These are phyloP conservation scores for Aspergillus pseudoterreus DNA, from an alignment of 2,329 filamentous ascomycete genomes.

Conservation along the genomic window DNA sequence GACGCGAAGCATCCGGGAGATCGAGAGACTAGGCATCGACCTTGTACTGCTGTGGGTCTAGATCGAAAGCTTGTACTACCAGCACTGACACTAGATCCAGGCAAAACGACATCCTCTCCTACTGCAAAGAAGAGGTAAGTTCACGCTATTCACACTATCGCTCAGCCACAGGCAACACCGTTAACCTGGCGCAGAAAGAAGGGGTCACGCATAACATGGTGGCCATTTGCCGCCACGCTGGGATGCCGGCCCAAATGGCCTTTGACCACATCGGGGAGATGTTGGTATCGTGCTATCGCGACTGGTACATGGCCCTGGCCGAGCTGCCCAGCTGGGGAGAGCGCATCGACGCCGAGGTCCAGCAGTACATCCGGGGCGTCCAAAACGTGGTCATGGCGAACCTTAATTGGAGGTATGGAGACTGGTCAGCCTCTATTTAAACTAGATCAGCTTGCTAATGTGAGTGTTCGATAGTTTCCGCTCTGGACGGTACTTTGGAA, in stretches of 20 bases:
- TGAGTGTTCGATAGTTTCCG: slow-evolving; percentile 13
- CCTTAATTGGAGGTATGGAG: slow-evolving; percentile 22
- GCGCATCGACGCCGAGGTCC: slow-evolving; percentile 19
- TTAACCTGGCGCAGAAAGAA: slow-evolving; percentile 11
- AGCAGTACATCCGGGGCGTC: slow-evolving; percentile 20
- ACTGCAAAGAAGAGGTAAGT: slow-evolving; percentile 23
- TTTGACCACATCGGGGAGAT: slow-evolving; percentile 20
- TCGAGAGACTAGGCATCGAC: slow-evolving; percentile 17
- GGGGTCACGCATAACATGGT: slow-evolving; percentile 20
- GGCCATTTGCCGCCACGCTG: slow-evolving; percentile 13
- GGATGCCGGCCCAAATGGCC: slow-evolving; percentile 19
- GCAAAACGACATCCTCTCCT: slow-evolving; percentile 25
- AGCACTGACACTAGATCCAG: slow-evolving; percentile 3
- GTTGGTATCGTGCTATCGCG: slow-evolving; percentile 17
- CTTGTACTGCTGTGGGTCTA: slow-evolving; percentile 16
- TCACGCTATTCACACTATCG: neutral
- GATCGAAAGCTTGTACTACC: neutral
- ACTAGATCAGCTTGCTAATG: neutral
- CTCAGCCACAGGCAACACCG: neutral
- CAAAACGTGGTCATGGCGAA: slow-evolving; percentile 21
- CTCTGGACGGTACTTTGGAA: slow-evolving; percentile 19
- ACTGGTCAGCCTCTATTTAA: neutral
- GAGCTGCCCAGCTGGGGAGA: slow-evolving; percentile 22
- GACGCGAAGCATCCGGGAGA: slow-evolving; percentile 13
- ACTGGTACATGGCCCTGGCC: slow-evolving; percentile 22